phyloP scores from a whole-genome alignment of 2,329 filamentous ascomycete species.

The Colletotrichum tofieldiae region DNA sequence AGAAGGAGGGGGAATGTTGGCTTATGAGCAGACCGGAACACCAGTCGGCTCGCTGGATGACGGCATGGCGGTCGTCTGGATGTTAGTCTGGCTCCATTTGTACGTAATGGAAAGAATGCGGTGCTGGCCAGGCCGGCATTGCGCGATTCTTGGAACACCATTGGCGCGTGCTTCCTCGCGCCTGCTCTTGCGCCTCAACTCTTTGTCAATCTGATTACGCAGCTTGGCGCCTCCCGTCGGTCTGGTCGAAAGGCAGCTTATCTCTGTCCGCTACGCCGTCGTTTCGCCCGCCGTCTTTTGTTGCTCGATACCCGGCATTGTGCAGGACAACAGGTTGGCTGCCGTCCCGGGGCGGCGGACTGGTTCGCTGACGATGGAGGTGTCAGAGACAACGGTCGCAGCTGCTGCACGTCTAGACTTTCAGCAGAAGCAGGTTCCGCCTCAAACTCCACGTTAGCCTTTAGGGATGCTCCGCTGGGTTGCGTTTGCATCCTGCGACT shows the following conservation, averaged over 20 bases:
- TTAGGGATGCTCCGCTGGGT: slow-evolving; percentile 21
- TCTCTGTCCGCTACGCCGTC: slow-evolving; percentile 13
- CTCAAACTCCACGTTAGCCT: slow-evolving; percentile 23
- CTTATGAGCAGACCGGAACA: slow-evolving; percentile 35
- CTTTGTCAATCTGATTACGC: slow-evolving; percentile 34
- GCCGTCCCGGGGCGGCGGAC: slow-evolving; percentile 28
- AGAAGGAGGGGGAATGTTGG: slow-evolving; percentile 24
- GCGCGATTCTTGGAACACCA: slow-evolving; percentile 22
- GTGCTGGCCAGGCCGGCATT: slow-evolving; percentile 36
- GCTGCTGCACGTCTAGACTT: slow-evolving; percentile 33
- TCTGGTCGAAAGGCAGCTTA: slow-evolving; percentile 1
- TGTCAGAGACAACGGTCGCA: slow-evolving; percentile 17
- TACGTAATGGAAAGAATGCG: slow-evolving; percentile 44
- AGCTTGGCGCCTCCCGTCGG: slow-evolving; percentile 10
- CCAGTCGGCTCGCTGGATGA: slow-evolving; percentile 33
- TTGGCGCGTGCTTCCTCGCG: slow-evolving; percentile 27
- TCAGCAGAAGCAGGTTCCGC: slow-evolving; percentile 33
- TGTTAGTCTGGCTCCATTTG: slow-evolving; percentile 35
- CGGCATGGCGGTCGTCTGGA: slow-evolving; percentile 37
- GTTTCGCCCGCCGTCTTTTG: slow-evolving; percentile 16
- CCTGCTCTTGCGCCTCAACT: slow-evolving; percentile 19
- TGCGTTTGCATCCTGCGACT: slow-evolving; percentile 23
- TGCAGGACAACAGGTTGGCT: background rate
- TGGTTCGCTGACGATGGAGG: slow-evolving; percentile 12
- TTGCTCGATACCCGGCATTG: slow-evolving; percentile 10